These are phyloP conservation scores for Acanthamoeba sp. DNA, from an alignment of 208 protist genomes.

Conservation along the genomic window DNA sequence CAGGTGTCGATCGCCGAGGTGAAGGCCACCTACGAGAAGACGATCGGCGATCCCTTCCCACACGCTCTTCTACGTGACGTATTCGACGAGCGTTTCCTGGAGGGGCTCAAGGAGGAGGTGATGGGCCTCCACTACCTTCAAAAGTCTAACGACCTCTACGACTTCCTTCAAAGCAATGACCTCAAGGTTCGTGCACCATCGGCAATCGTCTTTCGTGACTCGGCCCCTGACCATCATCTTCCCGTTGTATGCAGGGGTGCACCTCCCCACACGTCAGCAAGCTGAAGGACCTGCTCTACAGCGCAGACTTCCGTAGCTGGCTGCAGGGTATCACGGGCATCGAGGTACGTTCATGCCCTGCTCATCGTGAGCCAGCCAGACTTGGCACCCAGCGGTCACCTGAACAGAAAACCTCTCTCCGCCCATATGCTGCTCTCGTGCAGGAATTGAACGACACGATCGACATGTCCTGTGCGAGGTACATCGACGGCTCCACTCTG, in stretches of 20 bases:
- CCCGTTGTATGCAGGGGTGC: not conserved
- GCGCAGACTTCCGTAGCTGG: not conserved
- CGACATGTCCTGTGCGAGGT: slow-evolving; percentile 40
- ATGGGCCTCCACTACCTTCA: not conserved
- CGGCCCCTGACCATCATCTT: too few relatives aligned
- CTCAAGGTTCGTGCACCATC: not conserved
- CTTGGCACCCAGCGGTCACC: too few relatives aligned
- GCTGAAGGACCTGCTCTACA: slow-evolving; percentile 35
- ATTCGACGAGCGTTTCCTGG: slow-evolving; percentile 33
- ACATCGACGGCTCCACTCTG: slow-evolving; percentile 54
- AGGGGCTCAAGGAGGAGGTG: slow-evolving; percentile 35
- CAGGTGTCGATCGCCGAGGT: not conserved
- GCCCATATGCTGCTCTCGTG: not conserved
- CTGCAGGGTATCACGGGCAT: slow-evolving; percentile 39
- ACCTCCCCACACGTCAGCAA: slow-evolving; percentile 17
- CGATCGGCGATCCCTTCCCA: slow-evolving; percentile 7
- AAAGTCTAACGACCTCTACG: slow-evolving; percentile 64
- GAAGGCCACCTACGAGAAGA: slow-evolving; percentile 25
- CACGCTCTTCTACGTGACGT: slow-evolving; percentile 3
- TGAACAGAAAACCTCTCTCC: too few relatives aligned
- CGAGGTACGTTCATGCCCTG: not conserved
- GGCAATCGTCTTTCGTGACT: too few relatives aligned
- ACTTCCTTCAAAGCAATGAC: slow-evolving; percentile 58
- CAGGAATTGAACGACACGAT: slow-evolving; percentile 47
- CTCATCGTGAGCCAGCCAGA: not conserved